Percentiles rank a stretch among this genome's conserved stretches.
These are phyloP conservation scores for Suillus luteus DNA, from an alignment of 768 basidiomycete genomes.

Conservation along the genomic window DNA sequence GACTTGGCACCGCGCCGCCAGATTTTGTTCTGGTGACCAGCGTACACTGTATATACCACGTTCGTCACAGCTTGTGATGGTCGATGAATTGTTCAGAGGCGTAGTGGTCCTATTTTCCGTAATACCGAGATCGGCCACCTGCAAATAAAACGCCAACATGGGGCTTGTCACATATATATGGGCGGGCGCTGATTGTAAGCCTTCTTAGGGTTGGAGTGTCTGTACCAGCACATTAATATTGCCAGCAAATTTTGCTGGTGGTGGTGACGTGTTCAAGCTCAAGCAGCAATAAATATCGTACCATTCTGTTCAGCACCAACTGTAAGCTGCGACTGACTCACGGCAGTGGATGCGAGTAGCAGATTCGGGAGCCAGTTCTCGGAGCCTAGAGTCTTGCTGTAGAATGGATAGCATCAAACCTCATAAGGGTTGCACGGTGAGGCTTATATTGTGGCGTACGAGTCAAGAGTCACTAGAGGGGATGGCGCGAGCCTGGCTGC, in stretches of 20 bases:
- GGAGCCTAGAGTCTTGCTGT: background rate
- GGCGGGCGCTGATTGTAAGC: background rate
- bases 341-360: background rate
- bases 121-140: background rate
- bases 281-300: background rate
- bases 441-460: background rate
- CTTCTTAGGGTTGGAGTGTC: background rate
- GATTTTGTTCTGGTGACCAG: background rate
- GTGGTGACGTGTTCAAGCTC: background rate
- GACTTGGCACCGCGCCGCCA: background rate
- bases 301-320: background rate
- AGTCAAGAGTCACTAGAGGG: background rate
- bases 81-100: background rate
- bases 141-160: background rate
- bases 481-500: background rate
- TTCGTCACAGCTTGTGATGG: background rate
- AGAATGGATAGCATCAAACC: background rate
- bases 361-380: background rate
- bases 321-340: background rate
- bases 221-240: background rate
- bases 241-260: background rate
- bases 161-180: background rate
- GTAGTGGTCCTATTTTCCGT: background rate
- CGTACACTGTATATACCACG: background rate
- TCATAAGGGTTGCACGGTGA: background rate